Conservation (phyloP, 148 eudicot species). For the Vaccinium corymbosum region DNA sequence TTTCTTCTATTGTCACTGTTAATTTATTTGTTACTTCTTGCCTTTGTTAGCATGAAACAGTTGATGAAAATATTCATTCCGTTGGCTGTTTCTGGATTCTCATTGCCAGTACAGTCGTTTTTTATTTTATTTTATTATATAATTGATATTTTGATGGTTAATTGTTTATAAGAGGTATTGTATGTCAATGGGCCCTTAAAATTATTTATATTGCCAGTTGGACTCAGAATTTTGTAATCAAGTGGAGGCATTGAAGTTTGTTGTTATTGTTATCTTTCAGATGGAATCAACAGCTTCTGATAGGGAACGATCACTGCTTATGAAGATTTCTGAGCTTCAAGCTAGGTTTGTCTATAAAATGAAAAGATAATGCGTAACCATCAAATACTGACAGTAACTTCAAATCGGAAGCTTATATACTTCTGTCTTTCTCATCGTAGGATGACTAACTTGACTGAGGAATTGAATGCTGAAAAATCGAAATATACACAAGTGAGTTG, state of each 20-base stretch:
- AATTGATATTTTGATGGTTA: background rate
- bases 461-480: conserved; percentile 68
- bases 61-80: background rate
- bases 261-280: conserved; percentile 34
- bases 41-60: background rate
- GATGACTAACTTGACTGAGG: conserved; percentile 75
- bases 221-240: background rate
- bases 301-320: conserved; percentile 65
- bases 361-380: background rate
- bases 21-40: background rate
- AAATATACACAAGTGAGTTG: conserved; percentile 63
- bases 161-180: background rate
- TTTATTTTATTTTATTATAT: background rate
- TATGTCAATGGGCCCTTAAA: background rate
- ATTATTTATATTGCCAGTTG: background rate
- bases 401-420: background rate
- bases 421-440: conserved; percentile 33
- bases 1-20: background rate
- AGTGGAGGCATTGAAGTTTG: background rate
- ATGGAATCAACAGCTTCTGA: conserved; percentile 67
- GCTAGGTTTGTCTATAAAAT: conserved; percentile 48
- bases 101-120: background rate
- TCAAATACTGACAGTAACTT: background rate
- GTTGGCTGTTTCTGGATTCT: background rate
- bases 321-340: conserved; percentile 83